Conservation (phyloP, 345 rosid species). For the Gossypium turneri region DNA sequence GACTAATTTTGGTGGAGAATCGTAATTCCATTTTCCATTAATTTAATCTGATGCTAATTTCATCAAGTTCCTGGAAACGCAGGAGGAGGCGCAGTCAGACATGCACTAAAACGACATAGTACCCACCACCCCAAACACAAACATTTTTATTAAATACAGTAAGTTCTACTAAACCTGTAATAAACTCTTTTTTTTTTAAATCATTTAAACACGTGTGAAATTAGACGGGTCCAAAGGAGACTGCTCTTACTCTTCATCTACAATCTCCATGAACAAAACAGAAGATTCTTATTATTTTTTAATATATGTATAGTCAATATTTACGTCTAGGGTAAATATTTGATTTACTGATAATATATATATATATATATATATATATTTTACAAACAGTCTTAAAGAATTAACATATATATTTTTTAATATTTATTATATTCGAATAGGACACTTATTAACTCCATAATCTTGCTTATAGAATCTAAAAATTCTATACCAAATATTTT, state of each 20-base stretch:
- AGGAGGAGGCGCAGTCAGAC: conserved; percentile 1
- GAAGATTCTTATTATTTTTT: too few species aligned
- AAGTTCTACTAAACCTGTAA: neutral
- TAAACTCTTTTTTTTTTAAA: neutral
- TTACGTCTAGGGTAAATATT: too few species aligned
- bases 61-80: neutral
- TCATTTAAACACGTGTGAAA: neutral
- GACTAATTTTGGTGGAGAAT: neutral
- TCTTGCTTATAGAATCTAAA: too few species aligned
- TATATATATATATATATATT: too few species aligned
- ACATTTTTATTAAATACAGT: neutral
- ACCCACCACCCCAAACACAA: neutral
- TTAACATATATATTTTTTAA: too few species aligned
- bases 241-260: neutral
- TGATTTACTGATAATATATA: too few species aligned
- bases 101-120: neutral
- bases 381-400: too few species aligned
- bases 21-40: neutral
- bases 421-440: too few species aligned
- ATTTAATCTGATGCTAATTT: neutral
- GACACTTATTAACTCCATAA: too few species aligned
- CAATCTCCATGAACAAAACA: neutral
- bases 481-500: too few species aligned
- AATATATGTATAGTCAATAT: too few species aligned
- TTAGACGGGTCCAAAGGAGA: neutral